Conservation (phyloP, 768 basidiomycete genomes). For the Crucibulum laeve region DNA sequence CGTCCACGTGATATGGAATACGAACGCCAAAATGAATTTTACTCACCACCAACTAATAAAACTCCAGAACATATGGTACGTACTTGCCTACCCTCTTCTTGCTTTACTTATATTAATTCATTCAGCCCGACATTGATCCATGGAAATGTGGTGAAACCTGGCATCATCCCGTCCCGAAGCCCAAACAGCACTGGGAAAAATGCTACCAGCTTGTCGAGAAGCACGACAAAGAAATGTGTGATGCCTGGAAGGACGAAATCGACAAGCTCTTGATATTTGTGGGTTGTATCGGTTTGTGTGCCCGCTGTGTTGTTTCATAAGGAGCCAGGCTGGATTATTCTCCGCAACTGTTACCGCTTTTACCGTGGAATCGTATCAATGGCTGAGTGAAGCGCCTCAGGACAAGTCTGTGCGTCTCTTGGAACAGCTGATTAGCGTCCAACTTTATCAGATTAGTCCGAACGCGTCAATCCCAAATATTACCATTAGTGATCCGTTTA, state of each 20-base stretch:
- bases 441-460: background rate
- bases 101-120: no score
- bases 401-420: slow-evolving; percentile 6
- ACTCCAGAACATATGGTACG: no score
- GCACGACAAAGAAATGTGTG: slow-evolving; percentile 16
- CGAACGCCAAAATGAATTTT: no score
- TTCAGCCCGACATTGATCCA: background rate
- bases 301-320: background rate
- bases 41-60: no score
- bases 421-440: slow-evolving; percentile 6
- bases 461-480: background rate
- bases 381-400: slow-evolving; percentile 10
- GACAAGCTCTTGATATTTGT: slow-evolving; percentile 19
- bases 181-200: slow-evolving; percentile 15
- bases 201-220: slow-evolving; percentile 10
- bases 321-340: slow-evolving; percentile 15
- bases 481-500: slow-evolving; percentile 1
- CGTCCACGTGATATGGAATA: no score
- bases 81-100: no score
- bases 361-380: slow-evolving; percentile 14
- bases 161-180: slow-evolving; percentile 8
- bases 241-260: slow-evolving; percentile 18
- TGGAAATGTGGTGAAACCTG: slow-evolving; percentile 11
- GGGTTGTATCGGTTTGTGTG: slow-evolving; percentile 1
- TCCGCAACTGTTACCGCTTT: slow-evolving; percentile 18